Evolutionary conservation across 495 filamentous ascomycete genomes (phyloP).

Genomic region (Hypoxylon subgilvum): DNA sequence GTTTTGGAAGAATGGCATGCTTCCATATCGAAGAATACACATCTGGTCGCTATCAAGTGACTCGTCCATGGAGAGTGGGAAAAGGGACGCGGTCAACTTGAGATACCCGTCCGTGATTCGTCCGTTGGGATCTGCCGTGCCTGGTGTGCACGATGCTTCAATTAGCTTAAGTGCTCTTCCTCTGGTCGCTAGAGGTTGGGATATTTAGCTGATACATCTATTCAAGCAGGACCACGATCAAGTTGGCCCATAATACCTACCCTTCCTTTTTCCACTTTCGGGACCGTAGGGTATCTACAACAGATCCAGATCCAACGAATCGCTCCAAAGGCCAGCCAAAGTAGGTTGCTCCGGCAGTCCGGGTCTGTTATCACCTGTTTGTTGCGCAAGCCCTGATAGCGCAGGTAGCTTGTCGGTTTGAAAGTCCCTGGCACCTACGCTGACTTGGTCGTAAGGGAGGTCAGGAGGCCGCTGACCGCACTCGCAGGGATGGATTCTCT

Average conservation of each 20-base stretch:
- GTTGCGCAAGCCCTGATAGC: slow-evolving; percentile 22
- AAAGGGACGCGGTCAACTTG: neutral
- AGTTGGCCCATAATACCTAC: neutral
- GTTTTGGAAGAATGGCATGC: slow-evolving; percentile 1
- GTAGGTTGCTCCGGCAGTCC: no score
- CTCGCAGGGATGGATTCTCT: slow-evolving; percentile 15
- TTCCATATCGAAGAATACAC: neutral
- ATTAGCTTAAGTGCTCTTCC: neutral
- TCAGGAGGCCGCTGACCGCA: slow-evolving; percentile 7
- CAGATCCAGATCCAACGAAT: slow-evolving; percentile 8
- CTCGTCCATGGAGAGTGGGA: neutral
- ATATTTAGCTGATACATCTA: slow-evolving; percentile 1
- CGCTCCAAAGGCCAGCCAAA: slow-evolving; percentile 16
- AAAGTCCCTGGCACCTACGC: neutral
- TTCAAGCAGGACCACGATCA: neutral
- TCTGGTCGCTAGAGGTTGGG: neutral
- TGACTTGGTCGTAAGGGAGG: slow-evolving; percentile 7
- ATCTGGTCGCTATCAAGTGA: neutral
- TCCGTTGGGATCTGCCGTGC: slow-evolving; percentile 3
- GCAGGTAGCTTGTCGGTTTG: slow-evolving; percentile 20
- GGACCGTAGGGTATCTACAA: slow-evolving; percentile 3
- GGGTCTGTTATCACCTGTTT: slow-evolving; percentile 5
- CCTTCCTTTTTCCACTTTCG: neutral
- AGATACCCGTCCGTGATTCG: neutral
- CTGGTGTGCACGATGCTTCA: neutral